Percentiles rank a stretch among this genome's conserved stretches.
Conservation (phyloP, 768 basidiomycete genomes). For the Cystofilobasidium bisporidii region DNA sequence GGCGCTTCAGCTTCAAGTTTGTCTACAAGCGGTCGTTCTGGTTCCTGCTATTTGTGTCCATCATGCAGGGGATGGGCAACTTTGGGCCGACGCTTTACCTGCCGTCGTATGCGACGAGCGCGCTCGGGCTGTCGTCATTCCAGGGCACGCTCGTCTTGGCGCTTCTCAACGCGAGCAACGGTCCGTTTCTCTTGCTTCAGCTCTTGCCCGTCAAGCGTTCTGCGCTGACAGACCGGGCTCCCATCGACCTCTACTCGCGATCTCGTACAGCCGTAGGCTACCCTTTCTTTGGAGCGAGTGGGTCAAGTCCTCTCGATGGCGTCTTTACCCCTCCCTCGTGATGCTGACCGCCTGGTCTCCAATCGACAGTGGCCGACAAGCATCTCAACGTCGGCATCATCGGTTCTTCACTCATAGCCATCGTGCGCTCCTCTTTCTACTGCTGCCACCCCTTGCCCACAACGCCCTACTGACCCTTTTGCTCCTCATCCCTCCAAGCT, state of each 20-base stretch:
- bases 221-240: neutral
- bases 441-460: neutral
- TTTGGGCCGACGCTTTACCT: neutral
- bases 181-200: neutral
- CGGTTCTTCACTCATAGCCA: neutral
- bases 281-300: neutral
- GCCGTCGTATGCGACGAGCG: neutral
- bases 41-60: neutral
- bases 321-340: too few species aligned
- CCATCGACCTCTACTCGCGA: too few species aligned
- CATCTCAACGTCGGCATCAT: slow-evolving; percentile 5
- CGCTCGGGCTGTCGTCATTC: neutral
- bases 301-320: neutral
- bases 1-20: neutral
- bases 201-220: neutral
- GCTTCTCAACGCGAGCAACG: slow-evolving; percentile 4
- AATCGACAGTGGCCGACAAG: neutral
- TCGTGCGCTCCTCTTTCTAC: neutral
- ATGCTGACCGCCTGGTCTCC: neutral
- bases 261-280: neutral
- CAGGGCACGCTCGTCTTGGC: slow-evolving; percentile 7
- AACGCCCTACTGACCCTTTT: neutral
- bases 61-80: neutral
- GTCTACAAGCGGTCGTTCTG: slow-evolving; percentile 1
- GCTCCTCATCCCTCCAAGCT: neutral